phyloP scores from a whole-genome alignment of 2,329 filamentous ascomycete genomes.

The Penicillium capsulatum region DNA sequence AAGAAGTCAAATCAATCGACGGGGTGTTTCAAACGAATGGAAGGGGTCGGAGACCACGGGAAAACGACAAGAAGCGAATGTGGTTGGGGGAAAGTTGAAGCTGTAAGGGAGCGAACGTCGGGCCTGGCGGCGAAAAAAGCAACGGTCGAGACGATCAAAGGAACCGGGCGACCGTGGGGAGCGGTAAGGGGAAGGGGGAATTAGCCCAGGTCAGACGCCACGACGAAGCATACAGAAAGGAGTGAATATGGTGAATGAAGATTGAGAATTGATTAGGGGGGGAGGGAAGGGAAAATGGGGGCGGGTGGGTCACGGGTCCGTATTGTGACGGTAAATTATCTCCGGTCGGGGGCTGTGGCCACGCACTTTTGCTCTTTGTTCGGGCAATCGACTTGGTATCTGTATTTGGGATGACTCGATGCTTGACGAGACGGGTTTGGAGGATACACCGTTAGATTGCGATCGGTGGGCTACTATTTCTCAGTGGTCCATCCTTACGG shows the following conservation, averaged over 20 bases:
- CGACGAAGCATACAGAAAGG: slow-evolving; percentile 20
- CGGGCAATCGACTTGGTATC: too few species aligned
- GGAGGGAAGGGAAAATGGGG: slow-evolving; percentile 11
- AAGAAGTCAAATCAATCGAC: slow-evolving; percentile 8
- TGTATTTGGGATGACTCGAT: too few species aligned
- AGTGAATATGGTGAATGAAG: slow-evolving; percentile 25
- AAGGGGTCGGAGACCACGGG: slow-evolving; percentile 19
- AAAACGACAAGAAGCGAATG: slow-evolving; percentile 7
- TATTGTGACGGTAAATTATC: slow-evolving; percentile 10
- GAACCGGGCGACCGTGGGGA: slow-evolving; percentile 20
- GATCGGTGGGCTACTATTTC: too few species aligned
- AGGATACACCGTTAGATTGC: too few species aligned
- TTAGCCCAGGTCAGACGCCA: slow-evolving; percentile 24
- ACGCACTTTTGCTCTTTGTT: slow-evolving; percentile 7
- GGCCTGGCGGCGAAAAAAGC: slow-evolving; percentile 12
- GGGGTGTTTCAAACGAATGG: slow-evolving; percentile 17
- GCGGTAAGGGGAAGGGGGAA: slow-evolving; percentile 18
- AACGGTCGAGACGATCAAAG: slow-evolving; percentile 17
- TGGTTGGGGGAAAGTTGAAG: slow-evolving; percentile 8
- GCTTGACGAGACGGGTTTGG: too few species aligned
- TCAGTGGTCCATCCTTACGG: too few species aligned
- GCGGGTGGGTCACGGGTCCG: slow-evolving; percentile 19
- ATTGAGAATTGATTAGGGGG: slow-evolving; percentile 9
- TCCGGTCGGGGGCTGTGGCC: background rate
- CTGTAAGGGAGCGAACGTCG: slow-evolving; percentile 21